phyloP scores from a whole-genome alignment of 148 eudicot species.

The Nyssa sinensis region DNA sequence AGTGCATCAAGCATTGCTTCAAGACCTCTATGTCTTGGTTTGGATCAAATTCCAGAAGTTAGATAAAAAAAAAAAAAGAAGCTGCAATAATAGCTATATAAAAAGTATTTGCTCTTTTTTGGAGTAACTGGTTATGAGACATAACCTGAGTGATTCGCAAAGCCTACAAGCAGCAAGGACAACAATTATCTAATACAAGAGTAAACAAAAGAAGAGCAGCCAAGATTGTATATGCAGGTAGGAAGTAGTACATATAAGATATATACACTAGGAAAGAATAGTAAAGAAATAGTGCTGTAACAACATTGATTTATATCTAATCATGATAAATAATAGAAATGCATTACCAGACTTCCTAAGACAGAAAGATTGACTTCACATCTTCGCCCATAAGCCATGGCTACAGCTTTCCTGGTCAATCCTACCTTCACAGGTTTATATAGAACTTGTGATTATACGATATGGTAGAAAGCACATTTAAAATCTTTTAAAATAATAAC shows the following conservation, averaged over 20 bases:
- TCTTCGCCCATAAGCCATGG: conserved; percentile 84
- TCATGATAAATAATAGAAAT: neutral
- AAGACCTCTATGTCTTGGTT: too few species aligned
- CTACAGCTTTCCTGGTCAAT: conserved; percentile 66
- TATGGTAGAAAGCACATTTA: neutral
- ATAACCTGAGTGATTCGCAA: too few species aligned
- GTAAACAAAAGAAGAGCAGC: neutral
- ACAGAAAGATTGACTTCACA: conserved; percentile 72
- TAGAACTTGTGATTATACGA: conserved; percentile 11
- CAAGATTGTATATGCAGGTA: neutral
- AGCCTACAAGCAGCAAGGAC: too few species aligned
- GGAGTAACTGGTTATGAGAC: too few species aligned
- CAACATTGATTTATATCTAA: neutral
- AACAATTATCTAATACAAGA: too few species aligned
- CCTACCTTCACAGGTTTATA: conserved; percentile 61
- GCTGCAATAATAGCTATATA: too few species aligned
- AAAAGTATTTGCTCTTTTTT: too few species aligned
- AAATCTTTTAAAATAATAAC: neutral
- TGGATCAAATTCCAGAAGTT: neutral
- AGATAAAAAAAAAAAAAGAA: neutral
- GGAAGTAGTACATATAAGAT: neutral
- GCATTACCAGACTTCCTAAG: conserved; percentile 78
- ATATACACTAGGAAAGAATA: neutral
- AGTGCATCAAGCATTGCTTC: too few species aligned
- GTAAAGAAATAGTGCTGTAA: neutral